These are phyloP conservation scores for Spizellomyces punctatus DNA, from an alignment of 192 early-diverging fungal genomes.

Conservation along the genomic window DNA sequence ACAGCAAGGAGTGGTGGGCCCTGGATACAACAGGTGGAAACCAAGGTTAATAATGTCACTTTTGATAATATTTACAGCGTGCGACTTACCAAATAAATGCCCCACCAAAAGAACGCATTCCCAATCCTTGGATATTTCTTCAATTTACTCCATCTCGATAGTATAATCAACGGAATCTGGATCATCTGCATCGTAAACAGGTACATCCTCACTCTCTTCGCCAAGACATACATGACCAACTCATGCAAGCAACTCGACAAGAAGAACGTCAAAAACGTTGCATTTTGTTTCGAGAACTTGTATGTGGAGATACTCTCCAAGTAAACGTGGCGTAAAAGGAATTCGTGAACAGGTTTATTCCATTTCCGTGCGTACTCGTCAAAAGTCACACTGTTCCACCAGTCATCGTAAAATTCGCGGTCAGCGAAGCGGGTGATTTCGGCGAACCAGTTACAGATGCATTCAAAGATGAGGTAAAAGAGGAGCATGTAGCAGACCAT, in stretches of 20 bases:
- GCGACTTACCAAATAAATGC: constrained; percentile 71
- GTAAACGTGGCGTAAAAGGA: constrained; percentile 89
- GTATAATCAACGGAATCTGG: constrained; percentile 86
- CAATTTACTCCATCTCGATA: constrained; percentile 61
- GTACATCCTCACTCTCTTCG: constrained; percentile 70
- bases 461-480: constrained; percentile 97
- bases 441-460: constrained; percentile 94
- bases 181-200: constrained; percentile 84
- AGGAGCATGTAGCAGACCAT: constrained; percentile 89
- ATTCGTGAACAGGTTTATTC: constrained; percentile 95
- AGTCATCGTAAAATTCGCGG: constrained; percentile 97
- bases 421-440: constrained; percentile 95
- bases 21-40: constrained; percentile 10
- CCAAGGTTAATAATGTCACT: not conserved
- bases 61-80: not conserved
- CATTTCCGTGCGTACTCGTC: constrained; percentile 96
- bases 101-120: constrained; percentile 89
- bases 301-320: constrained; percentile 74
- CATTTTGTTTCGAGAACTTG: constrained; percentile 68
- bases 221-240: constrained; percentile 74
- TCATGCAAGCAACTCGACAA: constrained; percentile 80
- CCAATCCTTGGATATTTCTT: constrained; percentile 66
- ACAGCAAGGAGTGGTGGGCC: constrained; percentile 79
- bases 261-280: constrained; percentile 80
- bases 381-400: constrained; percentile 91